Evolutionary conservation across 345 rosid species (phyloP).

Genomic region (Sisymbrium altissimum): DNA sequence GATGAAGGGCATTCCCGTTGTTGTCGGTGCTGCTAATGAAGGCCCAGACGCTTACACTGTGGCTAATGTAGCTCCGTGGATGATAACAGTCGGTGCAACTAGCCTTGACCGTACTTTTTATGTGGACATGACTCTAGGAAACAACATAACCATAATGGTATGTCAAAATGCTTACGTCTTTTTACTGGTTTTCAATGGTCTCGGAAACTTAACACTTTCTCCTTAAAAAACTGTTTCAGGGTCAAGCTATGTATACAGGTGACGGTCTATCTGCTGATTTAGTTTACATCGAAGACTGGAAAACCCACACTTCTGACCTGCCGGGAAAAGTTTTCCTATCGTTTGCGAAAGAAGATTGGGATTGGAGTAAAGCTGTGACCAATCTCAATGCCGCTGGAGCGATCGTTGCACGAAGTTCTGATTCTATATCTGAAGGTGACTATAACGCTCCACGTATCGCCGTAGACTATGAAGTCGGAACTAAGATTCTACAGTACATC

Average conservation of each 20-base stretch:
- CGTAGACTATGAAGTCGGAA: conserved; percentile 17
- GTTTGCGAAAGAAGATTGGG: background rate
- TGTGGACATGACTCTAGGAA: conserved; percentile 23
- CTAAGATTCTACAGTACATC: conserved; percentile 18
- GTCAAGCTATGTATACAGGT: background rate
- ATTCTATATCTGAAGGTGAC: background rate
- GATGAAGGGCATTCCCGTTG: conserved; percentile 7
- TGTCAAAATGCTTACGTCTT: background rate
- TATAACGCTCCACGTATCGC: accelerated
- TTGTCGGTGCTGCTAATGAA: background rate
- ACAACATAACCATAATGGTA: conserved; percentile 14
- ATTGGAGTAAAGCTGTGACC: background rate
- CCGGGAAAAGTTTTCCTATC: conserved; percentile 1
- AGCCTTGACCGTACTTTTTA: conserved; percentile 13
- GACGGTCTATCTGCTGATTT: background rate
- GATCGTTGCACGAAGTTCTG: conserved; percentile 11
- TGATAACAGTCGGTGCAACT: conserved; percentile 17
- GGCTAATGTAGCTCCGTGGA: conserved; percentile 14
- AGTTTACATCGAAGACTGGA: conserved; percentile 7
- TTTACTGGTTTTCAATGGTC: background rate
- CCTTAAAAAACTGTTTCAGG: conserved; percentile 13
- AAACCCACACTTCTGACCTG: background rate
- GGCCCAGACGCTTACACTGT: conserved; percentile 11
- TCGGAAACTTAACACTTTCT: background rate
- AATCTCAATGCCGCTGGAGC: background rate